phyloP scores from a whole-genome alignment of 768 basidiomycete genomes.

The Vararia minispora region DNA sequence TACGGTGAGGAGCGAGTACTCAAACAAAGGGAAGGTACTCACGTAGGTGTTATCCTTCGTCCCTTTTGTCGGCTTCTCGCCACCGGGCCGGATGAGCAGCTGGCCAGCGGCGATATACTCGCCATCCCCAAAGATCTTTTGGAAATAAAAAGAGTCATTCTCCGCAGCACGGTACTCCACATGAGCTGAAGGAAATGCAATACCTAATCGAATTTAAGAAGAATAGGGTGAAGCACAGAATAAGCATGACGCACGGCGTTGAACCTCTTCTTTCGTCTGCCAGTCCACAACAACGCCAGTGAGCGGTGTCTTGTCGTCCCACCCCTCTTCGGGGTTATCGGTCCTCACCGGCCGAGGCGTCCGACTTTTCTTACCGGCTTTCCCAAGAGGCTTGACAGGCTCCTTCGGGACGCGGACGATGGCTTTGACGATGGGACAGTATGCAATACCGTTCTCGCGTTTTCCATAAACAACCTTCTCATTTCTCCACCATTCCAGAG shows the following conservation, averaged over 20 bases:
- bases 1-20: conserved; percentile 17
- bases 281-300: conserved; percentile 62
- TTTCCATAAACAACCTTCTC: conserved; percentile 82
- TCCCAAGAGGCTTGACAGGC: conserved; percentile 34
- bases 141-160: conserved; percentile 69
- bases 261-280: conserved; percentile 44
- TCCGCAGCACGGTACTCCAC: conserved; percentile 48
- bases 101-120: conserved; percentile 89
- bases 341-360: conserved; percentile 30
- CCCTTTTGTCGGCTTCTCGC: conserved; percentile 78
- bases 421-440: conserved; percentile 58
- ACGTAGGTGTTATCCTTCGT: conserved; percentile 94
- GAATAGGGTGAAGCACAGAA: not conserved
- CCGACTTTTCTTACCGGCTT: conserved; percentile 25
- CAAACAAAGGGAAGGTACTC: conserved; percentile 20
- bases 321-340: conserved; percentile 49
- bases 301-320: conserved; percentile 72
- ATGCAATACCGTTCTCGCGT: conserved; percentile 34
- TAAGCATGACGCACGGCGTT: conserved; percentile 50
- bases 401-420: conserved; percentile 48
- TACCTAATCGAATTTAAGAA: conserved; percentile 34
- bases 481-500: conserved; percentile 88
- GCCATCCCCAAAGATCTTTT: conserved; percentile 87
- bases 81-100: conserved; percentile 65
- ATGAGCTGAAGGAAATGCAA: conserved; percentile 68